These are phyloP conservation scores for Ophiosphaerella korrae DNA, from an alignment of 2,329 filamentous ascomycete genomes.

Conservation along the genomic window DNA sequence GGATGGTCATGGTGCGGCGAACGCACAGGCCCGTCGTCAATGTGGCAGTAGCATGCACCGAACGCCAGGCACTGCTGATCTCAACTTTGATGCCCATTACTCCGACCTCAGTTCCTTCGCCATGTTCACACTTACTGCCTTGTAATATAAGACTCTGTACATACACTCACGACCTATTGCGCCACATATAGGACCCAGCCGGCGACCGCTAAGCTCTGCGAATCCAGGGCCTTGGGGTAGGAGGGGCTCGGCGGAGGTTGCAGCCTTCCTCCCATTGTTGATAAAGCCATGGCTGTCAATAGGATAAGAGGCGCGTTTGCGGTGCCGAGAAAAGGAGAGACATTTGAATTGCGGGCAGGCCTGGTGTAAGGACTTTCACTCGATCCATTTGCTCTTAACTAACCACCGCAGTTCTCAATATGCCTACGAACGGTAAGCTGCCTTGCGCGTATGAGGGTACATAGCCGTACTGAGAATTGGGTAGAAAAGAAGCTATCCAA, in stretches of 20 bases:
- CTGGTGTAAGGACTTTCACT: slow-evolving; percentile 63
- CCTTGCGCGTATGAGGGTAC: neutral
- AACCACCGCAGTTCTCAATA: slow-evolving; percentile 78
- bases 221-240: slow-evolving; percentile 25
- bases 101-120: slow-evolving; percentile 7
- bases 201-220: slow-evolving; percentile 3
- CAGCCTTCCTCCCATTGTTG: slow-evolving; percentile 36
- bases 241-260: slow-evolving; percentile 43
- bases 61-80: slow-evolving; percentile 25
- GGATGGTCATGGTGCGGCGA: neutral
- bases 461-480: slow-evolving; percentile 38
- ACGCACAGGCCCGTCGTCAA: slow-evolving; percentile 34
- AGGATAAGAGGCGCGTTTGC: slow-evolving; percentile 93
- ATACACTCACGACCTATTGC: neutral
- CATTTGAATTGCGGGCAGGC: slow-evolving; percentile 93
- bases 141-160: neutral
- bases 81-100: slow-evolving; percentile 17
- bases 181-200: slow-evolving; percentile 6
- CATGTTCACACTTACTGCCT: neutral
- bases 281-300: slow-evolving; percentile 82
- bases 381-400: slow-evolving; percentile 24
- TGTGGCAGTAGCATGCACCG: slow-evolving; percentile 29
- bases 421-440: slow-evolving; percentile 81
- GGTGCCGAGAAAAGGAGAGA: slow-evolving; percentile 93
- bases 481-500: slow-evolving; percentile 93